phyloP scores from a whole-genome alignment of 2,329 filamentous ascomycete species.

The Cryphonectria carpinicola region DNA sequence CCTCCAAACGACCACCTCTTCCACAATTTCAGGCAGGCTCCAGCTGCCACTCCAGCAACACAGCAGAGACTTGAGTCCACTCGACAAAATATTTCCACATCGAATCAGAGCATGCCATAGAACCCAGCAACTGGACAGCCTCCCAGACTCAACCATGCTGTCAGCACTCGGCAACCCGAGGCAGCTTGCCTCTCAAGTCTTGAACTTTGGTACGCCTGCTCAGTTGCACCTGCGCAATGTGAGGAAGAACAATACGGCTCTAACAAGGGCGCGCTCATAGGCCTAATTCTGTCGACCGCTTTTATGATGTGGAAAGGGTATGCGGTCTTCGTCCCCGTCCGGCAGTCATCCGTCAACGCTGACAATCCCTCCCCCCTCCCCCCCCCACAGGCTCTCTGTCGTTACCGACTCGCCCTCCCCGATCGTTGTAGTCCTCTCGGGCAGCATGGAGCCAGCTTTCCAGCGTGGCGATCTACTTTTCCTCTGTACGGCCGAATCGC shows the following conservation, averaged over 20 bases:
- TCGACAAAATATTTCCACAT: not conserved
- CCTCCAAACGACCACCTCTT: not conserved
- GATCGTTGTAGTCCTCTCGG: conserved; percentile 82
- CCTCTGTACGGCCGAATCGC: conserved; percentile 53
- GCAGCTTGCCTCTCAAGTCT: conserved; percentile 77
- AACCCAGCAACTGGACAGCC: not conserved
- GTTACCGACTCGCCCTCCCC: conserved; percentile 74
- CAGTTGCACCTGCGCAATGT: conserved; percentile 1
- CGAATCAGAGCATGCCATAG: not conserved
- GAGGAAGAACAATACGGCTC: not conserved
- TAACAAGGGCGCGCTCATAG: conserved; percentile 7
- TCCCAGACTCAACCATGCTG: conserved; percentile 58
- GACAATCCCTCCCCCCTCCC: too few relatives aligned
- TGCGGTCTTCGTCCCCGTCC: not conserved
- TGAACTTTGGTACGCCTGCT: conserved; percentile 69
- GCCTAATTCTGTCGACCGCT: conserved; percentile 83
- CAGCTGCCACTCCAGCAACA: not conserved
- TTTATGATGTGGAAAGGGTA: conserved; percentile 71
- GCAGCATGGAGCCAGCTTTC: conserved; percentile 84
- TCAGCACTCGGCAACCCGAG: conserved; percentile 74
- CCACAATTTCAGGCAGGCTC: not conserved
- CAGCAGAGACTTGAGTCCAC: not conserved
- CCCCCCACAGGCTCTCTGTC: conserved; percentile 76
- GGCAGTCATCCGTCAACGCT: conserved; percentile 24
- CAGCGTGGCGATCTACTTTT: conserved; percentile 77